Conservation (phyloP, 129 eudicot species). For the Escallonia rubra region DNA sequence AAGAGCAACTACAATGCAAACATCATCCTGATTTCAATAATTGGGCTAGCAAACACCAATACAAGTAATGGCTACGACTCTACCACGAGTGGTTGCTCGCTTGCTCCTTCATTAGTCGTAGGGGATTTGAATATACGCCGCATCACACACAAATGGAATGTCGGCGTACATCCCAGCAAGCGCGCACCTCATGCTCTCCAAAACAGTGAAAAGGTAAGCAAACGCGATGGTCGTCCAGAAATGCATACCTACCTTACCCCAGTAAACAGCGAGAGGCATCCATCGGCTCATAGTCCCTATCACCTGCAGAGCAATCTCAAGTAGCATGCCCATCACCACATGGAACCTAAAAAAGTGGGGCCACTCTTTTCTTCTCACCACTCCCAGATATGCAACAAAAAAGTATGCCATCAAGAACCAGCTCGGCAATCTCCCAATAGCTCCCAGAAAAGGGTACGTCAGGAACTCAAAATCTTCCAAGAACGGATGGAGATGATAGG, state of each 20-base stretch:
- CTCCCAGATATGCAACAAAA: conserved; percentile 65
- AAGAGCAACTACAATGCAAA: too few relatives aligned
- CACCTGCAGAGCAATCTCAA: conserved; percentile 72
- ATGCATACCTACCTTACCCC: conserved; percentile 79
- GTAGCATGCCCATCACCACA: conserved; percentile 67
- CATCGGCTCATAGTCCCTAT: conserved; percentile 61
- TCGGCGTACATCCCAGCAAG: conserved; percentile 83
- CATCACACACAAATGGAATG: conserved; percentile 79
- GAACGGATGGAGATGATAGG: conserved; percentile 61
- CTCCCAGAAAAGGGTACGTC: conserved; percentile 59
- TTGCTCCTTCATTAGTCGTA: conserved; percentile 12
- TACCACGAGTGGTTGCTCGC: too few relatives aligned
- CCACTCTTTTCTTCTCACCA: conserved; percentile 83
- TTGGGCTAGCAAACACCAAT: too few relatives aligned
- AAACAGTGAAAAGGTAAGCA: conserved; percentile 60
- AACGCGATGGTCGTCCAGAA: conserved; percentile 63
- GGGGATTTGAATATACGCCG: conserved; percentile 88
- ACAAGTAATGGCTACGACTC: too few relatives aligned
- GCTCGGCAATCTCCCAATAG: conserved; percentile 66
- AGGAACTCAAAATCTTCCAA: conserved; percentile 58
- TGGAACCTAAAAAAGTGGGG: conserved; percentile 92
- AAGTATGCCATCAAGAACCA: conserved; percentile 76
- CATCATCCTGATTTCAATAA: too few relatives aligned
- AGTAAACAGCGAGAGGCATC: conserved; percentile 59
- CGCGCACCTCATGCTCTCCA: conserved; percentile 66